phyloP scores from a whole-genome alignment of 306 rosid genomes.

The Prosopis cineraria region DNA sequence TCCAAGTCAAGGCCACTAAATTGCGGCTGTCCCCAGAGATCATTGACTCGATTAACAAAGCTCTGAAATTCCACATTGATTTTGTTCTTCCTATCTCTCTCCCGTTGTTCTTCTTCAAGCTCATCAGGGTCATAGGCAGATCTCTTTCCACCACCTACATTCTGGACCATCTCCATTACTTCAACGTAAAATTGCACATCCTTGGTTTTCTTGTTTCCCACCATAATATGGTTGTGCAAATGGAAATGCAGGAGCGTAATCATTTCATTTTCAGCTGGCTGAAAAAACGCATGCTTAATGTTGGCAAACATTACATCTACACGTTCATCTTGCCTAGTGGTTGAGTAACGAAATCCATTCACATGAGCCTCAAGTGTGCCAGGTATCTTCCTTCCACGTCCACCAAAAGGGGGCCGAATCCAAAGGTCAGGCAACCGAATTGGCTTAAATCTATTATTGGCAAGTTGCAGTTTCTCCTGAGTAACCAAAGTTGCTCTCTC shows the following conservation, averaged over 20 bases:
- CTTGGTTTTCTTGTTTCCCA: constrained; percentile 93
- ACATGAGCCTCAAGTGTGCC: constrained; percentile 91
- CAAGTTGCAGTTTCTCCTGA: constrained; percentile 89
- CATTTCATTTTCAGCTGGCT: constrained; percentile 99
- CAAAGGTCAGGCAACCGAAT: constrained; percentile 81
- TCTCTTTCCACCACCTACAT: constrained; percentile 83
- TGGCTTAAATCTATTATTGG: constrained; percentile 89
- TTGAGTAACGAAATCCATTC: constrained; percentile 89
- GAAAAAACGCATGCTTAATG: constrained; percentile 90
- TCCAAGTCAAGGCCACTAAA: constrained; percentile 78
- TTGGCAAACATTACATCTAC: constrained; percentile 80
- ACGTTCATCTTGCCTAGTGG: constrained; percentile 87
- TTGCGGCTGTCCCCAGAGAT: constrained; percentile 95
- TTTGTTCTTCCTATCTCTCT: constrained; percentile 87
- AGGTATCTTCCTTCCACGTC: constrained; percentile 90
- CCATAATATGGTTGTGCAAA: constrained; percentile 95
- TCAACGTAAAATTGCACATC: constrained; percentile 90
- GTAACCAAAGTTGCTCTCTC: constrained; percentile 96
- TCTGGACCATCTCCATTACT: constrained; percentile 95
- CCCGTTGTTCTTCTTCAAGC: constrained; percentile 98
- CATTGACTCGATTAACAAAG: constrained; percentile 86
- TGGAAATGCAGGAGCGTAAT: constrained; percentile 92
- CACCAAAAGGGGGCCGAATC: constrained; percentile 92
- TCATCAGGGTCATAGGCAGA: constrained; percentile 96
- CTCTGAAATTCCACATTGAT: constrained; percentile 82